Evolutionary conservation across 2,329 filamentous ascomycete species (phyloP).

Genomic region (Pseudogymnoascus sp.): DNA sequence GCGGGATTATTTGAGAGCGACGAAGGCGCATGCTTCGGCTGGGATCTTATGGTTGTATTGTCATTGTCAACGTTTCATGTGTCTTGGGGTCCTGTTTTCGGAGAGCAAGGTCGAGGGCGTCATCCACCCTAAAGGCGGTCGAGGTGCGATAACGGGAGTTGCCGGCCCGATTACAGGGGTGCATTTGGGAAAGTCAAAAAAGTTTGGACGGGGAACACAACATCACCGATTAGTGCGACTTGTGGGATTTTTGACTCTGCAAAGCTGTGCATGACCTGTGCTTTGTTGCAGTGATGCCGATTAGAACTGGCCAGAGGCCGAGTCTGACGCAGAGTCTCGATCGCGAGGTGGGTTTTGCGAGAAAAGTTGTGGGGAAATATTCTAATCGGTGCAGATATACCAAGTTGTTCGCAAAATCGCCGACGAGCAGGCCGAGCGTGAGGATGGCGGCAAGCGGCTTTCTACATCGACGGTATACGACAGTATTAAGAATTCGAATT

Average conservation of each 20-base stretch:
- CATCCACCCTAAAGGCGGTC: neutral
- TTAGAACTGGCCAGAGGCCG: conserved; percentile 28
- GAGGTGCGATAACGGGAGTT: conserved; percentile 12
- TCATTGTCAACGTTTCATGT: conserved; percentile 10
- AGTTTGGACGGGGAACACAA: neutral
- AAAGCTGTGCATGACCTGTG: neutral
- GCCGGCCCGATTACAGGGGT: neutral
- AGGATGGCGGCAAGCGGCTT: conserved; percentile 39
- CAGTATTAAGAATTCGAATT: conserved; percentile 77
- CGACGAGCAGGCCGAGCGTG: conserved; percentile 51
- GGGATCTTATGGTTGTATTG: neutral
- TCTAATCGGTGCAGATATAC: conserved; percentile 48
- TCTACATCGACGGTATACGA: conserved; percentile 63
- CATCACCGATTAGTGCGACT: neutral
- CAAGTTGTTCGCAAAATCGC: conserved; percentile 71
- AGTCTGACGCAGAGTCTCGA: conserved; percentile 51
- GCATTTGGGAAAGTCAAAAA: neutral
- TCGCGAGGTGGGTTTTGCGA: conserved; percentile 41
- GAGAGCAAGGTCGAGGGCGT: neutral
- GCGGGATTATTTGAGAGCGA: neutral
- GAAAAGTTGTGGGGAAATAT: conserved; percentile 9
- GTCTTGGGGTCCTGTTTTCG: conserved; percentile 1
- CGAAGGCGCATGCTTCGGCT: neutral
- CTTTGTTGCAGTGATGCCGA: neutral
- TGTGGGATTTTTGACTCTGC: neutral